A percentile compares a stretch with the other conserved stretches of the same genome.
Conservation (phyloP, 495 filamentous ascomycete species). For the Hypoxylon fragiforme region DNA sequence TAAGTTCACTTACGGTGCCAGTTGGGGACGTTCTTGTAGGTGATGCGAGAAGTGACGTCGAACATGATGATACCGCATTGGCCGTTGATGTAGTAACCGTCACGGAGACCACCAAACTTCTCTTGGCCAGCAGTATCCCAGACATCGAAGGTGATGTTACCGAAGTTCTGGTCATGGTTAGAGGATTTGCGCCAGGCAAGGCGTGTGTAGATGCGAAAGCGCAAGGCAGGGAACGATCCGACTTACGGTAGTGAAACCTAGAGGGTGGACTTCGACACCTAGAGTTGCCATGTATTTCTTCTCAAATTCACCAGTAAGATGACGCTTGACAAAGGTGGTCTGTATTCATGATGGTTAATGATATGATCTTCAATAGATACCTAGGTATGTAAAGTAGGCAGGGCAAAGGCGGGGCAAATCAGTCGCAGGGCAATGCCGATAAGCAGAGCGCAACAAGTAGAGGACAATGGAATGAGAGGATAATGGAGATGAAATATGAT, state of each 20-base stretch:
- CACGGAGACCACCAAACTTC: constrained; percentile 99
- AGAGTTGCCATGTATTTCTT: constrained; percentile 99
- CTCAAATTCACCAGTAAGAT: constrained; percentile 99
- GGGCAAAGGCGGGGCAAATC: constrained; percentile 29
- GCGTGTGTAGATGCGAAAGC: constrained; percentile 9
- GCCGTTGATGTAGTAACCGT: constrained; percentile 99
- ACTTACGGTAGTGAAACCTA: constrained; percentile 90
- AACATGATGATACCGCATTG: constrained; percentile 99
- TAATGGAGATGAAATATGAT: neutral
- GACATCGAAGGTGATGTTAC: constrained; percentile 97
- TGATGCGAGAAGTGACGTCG: constrained; percentile 99
- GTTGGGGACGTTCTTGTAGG: constrained; percentile 99
- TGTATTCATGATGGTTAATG: constrained; percentile 46
- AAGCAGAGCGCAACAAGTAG: constrained; percentile 18
- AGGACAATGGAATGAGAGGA: constrained; percentile 2
- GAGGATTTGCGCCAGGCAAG: constrained; percentile 22
- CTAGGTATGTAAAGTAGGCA: too few species aligned
- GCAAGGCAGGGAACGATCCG: constrained; percentile 34
- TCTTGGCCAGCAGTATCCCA: constrained; percentile 99
- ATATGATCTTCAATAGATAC: constrained; percentile 15
- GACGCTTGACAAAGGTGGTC: constrained; percentile 99
- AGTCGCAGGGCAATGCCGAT: constrained; percentile 25
- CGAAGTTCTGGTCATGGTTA: constrained; percentile 74
- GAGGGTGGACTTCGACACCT: constrained; percentile 98
- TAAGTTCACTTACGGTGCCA: constrained; percentile 86